Evolutionary conservation across 306 rosid species (phyloP).

Genomic region (Vigna nakashimae): DNA sequence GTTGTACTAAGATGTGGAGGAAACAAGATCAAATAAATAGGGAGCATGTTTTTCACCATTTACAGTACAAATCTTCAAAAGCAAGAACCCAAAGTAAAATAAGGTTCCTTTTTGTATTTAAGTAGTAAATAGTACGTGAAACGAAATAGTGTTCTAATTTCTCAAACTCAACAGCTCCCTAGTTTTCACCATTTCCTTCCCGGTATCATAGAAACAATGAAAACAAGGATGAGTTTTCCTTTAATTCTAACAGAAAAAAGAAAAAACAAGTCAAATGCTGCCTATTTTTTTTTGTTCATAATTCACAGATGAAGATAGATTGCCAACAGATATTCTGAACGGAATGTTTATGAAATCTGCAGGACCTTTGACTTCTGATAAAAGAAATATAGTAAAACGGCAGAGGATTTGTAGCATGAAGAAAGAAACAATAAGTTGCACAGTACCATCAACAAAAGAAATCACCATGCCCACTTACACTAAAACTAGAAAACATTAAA

Average conservation of each 20-base stretch:
- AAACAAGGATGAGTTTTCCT: background rate
- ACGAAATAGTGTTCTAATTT: background rate
- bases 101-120: background rate
- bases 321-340: background rate
- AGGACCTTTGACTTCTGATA: conserved; percentile 6
- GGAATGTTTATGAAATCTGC: conserved; percentile 19
- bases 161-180: background rate
- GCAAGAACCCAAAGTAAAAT: background rate
- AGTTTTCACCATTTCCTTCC: conserved; percentile 23
- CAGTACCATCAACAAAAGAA: conserved; percentile 14
- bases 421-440: conserved; percentile 33
- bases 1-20: background rate
- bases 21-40: background rate
- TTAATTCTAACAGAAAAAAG: background rate
- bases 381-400: background rate
- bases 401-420: conserved; percentile 18
- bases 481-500: conserved; percentile 1
- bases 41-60: background rate
- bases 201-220: conserved; percentile 10
- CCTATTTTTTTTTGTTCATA: conserved; percentile 7
- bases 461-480: background rate
- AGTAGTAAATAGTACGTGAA: background rate
- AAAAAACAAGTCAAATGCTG: background rate
- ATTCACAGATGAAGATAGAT: conserved; percentile 33
- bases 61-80: background rate